Base-by-base conservation (phyloP, 805 yeast species). In the Yamadazyma akitaensis region DNA sequence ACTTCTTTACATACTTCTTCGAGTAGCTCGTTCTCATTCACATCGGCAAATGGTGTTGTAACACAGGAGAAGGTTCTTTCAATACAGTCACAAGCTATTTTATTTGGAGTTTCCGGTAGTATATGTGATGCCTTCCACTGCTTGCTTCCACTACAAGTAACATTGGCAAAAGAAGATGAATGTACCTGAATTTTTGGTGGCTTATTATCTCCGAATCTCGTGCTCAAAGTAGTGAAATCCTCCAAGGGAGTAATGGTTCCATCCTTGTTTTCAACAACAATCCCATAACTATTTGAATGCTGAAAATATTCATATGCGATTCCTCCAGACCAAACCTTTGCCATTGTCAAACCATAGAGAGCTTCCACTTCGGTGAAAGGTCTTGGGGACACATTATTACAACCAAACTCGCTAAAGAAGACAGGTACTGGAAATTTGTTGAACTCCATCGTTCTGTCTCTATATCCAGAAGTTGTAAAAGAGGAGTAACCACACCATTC, bases 41-140 rank as follows among this genome's bases (percentile, higher is more conserved):
- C 55, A 1, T 46, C 47, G 10, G 47, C 53, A 37, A 55, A 56
- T 1, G 71, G 68, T 17, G 58, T 50, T 25, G 63, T 55, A 35
- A 70, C 60, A 53, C 80, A 76, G 1, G 67, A 53, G 5, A 72
- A 53, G 5, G 72, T 64, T 8, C 71, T 53, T 60, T 70, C 64
- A 26, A 74, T 58, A 51, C 80, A 75, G 49, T 70, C 76, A 57
- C 80, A 76, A 43, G 67, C 60, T 13, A 66, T 68, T 9, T 61
- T 51, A 47, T 71, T 67, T 2, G 81, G 80, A 1, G 69, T 63
- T 5, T 58, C 63, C 0, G 80, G 80, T 28, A 75, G 51, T 1
- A 36, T 38, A 3, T 33, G 37, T 16, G 65, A 53, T 1, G 55
- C 62, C 11, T 51, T 45, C 64, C 67, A 60, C 18, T 30, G 25